Conservation (phyloP, 345 rosid genomes). For the Brassica carinata region DNA sequence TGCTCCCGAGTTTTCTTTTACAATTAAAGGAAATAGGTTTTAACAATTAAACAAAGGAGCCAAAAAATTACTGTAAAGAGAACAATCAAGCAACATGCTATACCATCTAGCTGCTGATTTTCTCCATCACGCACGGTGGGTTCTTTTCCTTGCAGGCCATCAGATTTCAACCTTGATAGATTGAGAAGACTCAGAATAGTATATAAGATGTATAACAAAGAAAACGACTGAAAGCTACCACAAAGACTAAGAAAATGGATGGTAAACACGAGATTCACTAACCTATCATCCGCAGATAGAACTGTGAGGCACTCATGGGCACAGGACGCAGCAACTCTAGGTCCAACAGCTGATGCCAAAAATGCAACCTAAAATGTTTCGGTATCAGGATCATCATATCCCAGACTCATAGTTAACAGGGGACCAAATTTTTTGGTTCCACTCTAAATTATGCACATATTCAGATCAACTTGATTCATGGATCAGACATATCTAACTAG, state of each 20-base stretch:
- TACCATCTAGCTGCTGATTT: conserved; percentile 55
- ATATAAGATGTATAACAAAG: conserved; percentile 1
- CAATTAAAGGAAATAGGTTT: conserved; percentile 23
- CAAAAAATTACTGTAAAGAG: not conserved
- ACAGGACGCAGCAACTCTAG: conserved; percentile 99
- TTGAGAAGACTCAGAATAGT: conserved; percentile 21
- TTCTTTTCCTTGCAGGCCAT: conserved; percentile 53
- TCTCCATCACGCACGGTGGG: conserved; percentile 52
- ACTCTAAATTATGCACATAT: conserved; percentile 12
- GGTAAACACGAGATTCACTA: conserved; percentile 32
- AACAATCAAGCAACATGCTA: conserved; percentile 14
- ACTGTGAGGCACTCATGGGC: conserved; percentile 91
- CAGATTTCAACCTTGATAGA: conserved; percentile 60
- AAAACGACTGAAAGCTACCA: not conserved
- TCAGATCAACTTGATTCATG: not conserved
- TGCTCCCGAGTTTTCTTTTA: conserved; percentile 44
- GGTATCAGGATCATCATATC: conserved; percentile 15
- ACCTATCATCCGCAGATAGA: conserved; percentile 77
- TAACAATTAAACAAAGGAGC: conserved; percentile 9
- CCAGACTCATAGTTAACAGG: conserved; percentile 4
- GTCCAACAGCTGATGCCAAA: conserved; percentile 96
- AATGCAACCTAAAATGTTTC: conserved; percentile 72
- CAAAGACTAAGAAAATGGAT: conserved; percentile 1
- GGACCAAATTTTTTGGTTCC: not conserved
- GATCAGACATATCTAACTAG: conserved; percentile 23